Base-by-base conservation (phyloP, 1,284 basidiomycete species). In the Pisolithus thermaeus region DNA sequence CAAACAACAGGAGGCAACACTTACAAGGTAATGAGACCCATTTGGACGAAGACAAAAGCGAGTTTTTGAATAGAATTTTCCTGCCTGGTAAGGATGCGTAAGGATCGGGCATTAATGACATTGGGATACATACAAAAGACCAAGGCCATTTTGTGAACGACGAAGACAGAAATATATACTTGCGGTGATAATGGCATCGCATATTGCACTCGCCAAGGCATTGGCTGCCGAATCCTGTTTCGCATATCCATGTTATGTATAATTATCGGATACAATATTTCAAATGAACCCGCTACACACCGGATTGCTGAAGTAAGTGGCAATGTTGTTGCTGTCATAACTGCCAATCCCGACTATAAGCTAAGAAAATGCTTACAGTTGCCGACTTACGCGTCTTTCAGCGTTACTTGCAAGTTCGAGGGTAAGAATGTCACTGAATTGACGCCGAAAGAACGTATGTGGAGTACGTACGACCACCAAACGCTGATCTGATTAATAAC, bases 391-490 rank as follows among this genome's bases (percentile, higher is more conserved):
- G 18, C 38, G 22, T 18, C 38, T 39, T 18, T 7, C 38, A 39
- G 3, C 20, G 22, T 7, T 20, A 20, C 38, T 39, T 30, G 8
- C 5, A 18, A 3, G 11, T 39, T 20, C 38, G 11, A 18, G 9
- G 38, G 12, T 12, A 18, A 7, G 38, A 4, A 18, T 27, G 25
- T 22, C n/a, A 18, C 20, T 39, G 7, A 39, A 11, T 22, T 39
- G 11, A 18, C 4, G 18, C n/a, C 8, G 8, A 39, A 8, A 22
- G 5, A n/a, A n/a, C n/a, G 18, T 8, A 11, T 39, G n/a, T 39
- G n/a, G 25, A 8, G 35, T 35, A 61, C 59, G 20, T 47, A 64
- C 60, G 2, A 3, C 39, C 23, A 51, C 60, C 62, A 18, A 64
- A 4, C 16, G 47, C 60, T 61, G 39, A 2, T 22, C 38, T 18